Conservation (phyloP, 129 eudicot species). For the Helianthus tuberosus region DNA sequence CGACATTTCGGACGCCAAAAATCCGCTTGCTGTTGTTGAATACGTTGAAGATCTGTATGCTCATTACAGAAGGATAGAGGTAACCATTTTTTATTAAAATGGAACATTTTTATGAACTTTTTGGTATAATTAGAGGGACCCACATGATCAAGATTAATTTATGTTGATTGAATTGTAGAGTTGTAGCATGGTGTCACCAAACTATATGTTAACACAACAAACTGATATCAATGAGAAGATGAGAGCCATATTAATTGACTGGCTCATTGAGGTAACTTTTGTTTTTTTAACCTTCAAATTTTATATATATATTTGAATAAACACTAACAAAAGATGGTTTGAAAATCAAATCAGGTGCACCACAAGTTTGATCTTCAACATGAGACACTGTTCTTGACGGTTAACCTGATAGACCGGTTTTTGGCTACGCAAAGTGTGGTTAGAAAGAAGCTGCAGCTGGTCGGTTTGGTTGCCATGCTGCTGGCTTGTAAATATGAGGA, state of each 20-base stretch:
- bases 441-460: conserved; percentile 88
- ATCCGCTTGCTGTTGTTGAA: conserved; percentile 66
- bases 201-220: conserved; percentile 67
- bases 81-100: conserved; percentile 20
- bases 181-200: conserved; percentile 63
- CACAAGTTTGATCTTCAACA: conserved; percentile 84
- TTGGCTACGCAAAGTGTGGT: conserved; percentile 59
- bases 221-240: conserved; percentile 80
- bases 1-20: conserved; percentile 57
- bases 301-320: neutral
- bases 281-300: conserved; percentile 1
- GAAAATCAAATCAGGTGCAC: conserved; percentile 64
- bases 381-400: conserved; percentile 85
- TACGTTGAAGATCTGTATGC: conserved; percentile 75
- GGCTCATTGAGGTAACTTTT: conserved; percentile 84
- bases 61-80: conserved; percentile 80
- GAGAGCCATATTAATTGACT: conserved; percentile 88
- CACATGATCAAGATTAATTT: conserved; percentile 11
- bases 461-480: conserved; percentile 86
- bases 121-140: neutral
- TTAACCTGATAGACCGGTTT: conserved; percentile 83
- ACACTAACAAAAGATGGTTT: conserved; percentile 13
- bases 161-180: conserved; percentile 36
- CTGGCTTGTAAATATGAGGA: conserved; percentile 96
- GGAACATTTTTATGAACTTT: neutral